These are phyloP conservation scores for Erodium trifolium DNA, from an alignment of 441 rosid genomes.

Conservation along the genomic window DNA sequence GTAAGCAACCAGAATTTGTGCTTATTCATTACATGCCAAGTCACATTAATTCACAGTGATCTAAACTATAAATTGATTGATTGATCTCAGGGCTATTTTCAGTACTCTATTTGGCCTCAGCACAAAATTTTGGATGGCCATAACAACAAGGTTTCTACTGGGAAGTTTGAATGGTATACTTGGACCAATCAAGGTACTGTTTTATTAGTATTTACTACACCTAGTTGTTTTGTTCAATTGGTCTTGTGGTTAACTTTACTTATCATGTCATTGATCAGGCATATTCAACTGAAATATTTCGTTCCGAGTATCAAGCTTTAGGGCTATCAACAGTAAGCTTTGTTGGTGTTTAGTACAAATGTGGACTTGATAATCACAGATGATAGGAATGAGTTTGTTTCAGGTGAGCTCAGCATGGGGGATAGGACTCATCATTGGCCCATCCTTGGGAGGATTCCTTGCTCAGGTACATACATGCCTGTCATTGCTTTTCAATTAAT, in stretches of 20 bases:
- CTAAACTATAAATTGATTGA: too few species aligned
- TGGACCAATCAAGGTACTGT: not conserved
- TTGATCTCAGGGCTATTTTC: not conserved
- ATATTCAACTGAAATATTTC: constrained; percentile 18
- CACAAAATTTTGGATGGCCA: not conserved
- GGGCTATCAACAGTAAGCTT: constrained; percentile 16
- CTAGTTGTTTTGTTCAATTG: too few species aligned
- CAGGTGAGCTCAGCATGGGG: constrained; percentile 51
- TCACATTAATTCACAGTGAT: too few species aligned
- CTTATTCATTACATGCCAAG: too few species aligned
- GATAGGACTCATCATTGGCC: constrained; percentile 43
- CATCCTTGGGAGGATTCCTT: constrained; percentile 48
- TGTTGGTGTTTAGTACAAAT: too few species aligned
- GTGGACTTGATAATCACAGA: too few species aligned
- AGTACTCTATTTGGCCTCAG: not conserved
- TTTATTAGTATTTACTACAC: not conserved
- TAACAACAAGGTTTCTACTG: not conserved
- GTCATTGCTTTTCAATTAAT: too few species aligned
- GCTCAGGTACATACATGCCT: constrained; percentile 48
- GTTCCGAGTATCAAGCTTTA: constrained; percentile 18
- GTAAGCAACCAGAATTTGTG: not conserved
- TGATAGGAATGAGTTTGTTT: not conserved
- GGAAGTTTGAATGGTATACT: constrained; percentile 1
- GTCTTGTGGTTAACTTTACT: too few species aligned
- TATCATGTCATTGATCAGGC: constrained; percentile 12